Evolutionary conservation across 1,284 basidiomycete species (phyloP).

Genomic region (Tilletia horrida): DNA sequence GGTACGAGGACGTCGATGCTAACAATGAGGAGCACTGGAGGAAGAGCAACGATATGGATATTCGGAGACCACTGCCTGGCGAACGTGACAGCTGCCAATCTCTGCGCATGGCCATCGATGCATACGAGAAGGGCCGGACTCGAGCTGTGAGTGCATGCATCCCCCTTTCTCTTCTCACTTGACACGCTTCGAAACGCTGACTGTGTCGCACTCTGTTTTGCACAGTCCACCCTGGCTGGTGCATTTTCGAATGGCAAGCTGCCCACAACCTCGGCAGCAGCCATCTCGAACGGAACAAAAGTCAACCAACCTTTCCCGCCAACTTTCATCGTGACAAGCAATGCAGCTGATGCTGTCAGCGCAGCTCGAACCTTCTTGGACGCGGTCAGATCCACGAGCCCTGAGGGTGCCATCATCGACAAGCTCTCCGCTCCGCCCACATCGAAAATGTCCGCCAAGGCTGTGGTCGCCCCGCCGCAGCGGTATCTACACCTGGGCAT

Average conservation of each 20-base stretch:
- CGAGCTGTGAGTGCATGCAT: constrained; percentile 3
- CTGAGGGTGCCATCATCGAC: constrained; percentile 2
- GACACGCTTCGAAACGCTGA: not conserved
- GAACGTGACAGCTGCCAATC: not conserved
- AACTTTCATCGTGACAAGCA: constrained; percentile 1
- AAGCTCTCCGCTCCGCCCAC: not conserved
- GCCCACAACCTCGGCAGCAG: not conserved
- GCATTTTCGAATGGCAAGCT: not conserved
- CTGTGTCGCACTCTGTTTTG: not conserved
- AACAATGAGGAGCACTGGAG: constrained; percentile 14
- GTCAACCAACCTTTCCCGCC: not conserved
- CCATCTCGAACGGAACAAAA: not conserved
- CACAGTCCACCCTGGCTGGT: not conserved
- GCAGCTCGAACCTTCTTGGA: not conserved
- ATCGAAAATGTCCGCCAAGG: not conserved
- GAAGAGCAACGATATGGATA: constrained; percentile 3
- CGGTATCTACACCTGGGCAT: not conserved
- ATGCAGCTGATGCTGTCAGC: not conserved
- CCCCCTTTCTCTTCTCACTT: not conserved
- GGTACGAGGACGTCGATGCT: constrained; percentile 1
- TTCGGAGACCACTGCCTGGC: not conserved
- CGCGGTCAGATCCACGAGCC: not conserved
- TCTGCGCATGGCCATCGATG: constrained; percentile 9
- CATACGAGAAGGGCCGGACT: not conserved
- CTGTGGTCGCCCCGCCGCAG: not conserved